These are phyloP conservation scores for Cladosporium velox DNA, from an alignment of 2,329 filamentous ascomycete species.

Conservation along the genomic window DNA sequence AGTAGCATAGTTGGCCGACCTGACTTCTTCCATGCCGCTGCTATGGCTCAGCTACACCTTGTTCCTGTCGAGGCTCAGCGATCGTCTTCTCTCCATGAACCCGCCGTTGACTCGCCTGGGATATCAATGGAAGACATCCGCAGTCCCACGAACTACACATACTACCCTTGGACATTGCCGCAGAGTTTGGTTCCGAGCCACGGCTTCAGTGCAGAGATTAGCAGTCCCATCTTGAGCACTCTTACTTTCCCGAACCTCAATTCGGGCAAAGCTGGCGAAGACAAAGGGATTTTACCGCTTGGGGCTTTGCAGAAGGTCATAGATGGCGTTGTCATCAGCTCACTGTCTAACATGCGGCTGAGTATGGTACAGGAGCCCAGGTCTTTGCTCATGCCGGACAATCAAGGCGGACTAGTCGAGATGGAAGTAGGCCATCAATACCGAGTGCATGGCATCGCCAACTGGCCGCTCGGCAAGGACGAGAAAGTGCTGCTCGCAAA, in stretches of 20 bases:
- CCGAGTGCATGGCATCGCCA: constrained; percentile 78
- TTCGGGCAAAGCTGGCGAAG: constrained; percentile 22
- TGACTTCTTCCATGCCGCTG: constrained; percentile 87
- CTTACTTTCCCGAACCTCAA: constrained; percentile 62
- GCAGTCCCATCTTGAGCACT: constrained; percentile 70
- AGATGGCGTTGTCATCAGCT: constrained; percentile 62
- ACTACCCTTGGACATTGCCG: constrained; percentile 93
- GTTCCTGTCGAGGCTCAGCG: constrained; percentile 54
- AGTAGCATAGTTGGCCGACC: constrained; percentile 77
- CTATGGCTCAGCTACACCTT: constrained; percentile 76
- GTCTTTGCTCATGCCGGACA: constrained; percentile 39
- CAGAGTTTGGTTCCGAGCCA: constrained; percentile 70
- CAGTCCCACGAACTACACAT: constrained; percentile 74
- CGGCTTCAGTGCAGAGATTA: constrained; percentile 74
- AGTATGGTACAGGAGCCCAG: constrained; percentile 67
- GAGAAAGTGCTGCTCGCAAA: constrained; percentile 81
- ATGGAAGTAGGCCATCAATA: constrained; percentile 51
- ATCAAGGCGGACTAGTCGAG: constrained; percentile 38
- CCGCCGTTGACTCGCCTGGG: constrained; percentile 54
- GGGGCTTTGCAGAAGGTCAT: constrained; percentile 58
- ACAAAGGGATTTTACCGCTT: constrained; percentile 26
- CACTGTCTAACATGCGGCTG: constrained; percentile 62
- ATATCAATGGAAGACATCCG: constrained; percentile 56
- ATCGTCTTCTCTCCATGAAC: constrained; percentile 54
- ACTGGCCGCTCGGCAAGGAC: constrained; percentile 78